Base-by-base conservation (phyloP, 495 filamentous ascomycete genomes). In the Penicillium daleae region DNA sequence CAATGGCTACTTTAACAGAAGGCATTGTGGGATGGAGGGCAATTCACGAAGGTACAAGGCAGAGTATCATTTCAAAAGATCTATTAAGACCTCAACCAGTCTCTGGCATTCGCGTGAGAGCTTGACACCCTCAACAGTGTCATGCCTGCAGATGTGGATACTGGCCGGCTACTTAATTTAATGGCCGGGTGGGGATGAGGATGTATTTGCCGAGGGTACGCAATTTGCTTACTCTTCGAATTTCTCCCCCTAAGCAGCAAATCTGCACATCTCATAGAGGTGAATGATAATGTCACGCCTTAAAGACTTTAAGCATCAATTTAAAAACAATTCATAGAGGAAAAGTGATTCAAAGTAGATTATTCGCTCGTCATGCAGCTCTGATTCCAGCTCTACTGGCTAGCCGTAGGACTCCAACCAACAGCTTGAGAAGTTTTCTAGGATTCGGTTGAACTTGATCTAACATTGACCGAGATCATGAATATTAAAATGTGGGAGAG, bases 1-100 rank as follows among this genome's bases (percentile, higher is more conserved):
- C 64, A 8, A 66, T 59, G 10, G 64, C 59, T 21, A 66, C 55
- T 40, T 62, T 62, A 26, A 65, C 52, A n/a, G 27, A 40, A 0
- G 57, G 32, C 62, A 64, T 64, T 17, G 15, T 48, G 35, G 17
- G 4, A 39, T 17, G 17, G 35, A 39, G 1, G 12, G 15, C 35
- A 17, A 17, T 12, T 39, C 35, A 39, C 15, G 13, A 39, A 39
- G 13, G 35, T 12, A 19, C 24, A n/a, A 26, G 5, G 33, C 22
- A 26, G 1, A 49, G n/a, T n/a, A n/a, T n/a, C n/a, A n/a, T n/a
- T 24, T 8, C 24, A 19, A 49, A 24, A 4, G 8, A 39, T 39
- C 35, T 39, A 39, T 15, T 12, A 3, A 39, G 5, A 3, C 13
- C 12, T 17, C 17, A 39, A 39, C 0, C 0, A 17, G 13, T 17